Base-by-base conservation (phyloP, 306 rosid genomes). In the Vicia sativa region DNA sequence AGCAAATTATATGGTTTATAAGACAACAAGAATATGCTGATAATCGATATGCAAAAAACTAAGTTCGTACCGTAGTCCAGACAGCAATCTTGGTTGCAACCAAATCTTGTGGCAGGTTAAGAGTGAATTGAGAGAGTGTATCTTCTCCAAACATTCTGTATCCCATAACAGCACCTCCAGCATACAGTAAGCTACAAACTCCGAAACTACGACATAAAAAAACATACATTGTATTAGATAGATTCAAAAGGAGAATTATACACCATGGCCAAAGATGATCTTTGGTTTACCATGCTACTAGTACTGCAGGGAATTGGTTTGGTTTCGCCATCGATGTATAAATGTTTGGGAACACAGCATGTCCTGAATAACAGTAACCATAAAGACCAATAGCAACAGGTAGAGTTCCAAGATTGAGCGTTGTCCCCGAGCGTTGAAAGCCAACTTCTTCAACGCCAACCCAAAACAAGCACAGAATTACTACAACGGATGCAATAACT, bases 361-460 rank as follows among this genome's bases (percentile, higher is more conserved):
- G 98, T 54, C 98, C 98, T 9, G 98, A 92, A 83, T 89, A 92
- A 85, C 98, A 92, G 85, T 79, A 92, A 35, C 98, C 98, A 16
- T 92, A 92, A 43, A 92, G 98, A 75, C 98, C 98, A n/a, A 92
- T 44, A 46, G 96, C 92, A 58, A 92, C 98, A 41, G 98, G 98
- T 61, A 92, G 79, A 44, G 89, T 81, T 68, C 80, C 77, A 56
- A 92, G 84, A 74, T 89, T 92, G 68, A 92, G 79, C 35, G 88
- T 62, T n/a, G 96, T 82, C 68, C 90, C 96, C 58, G 80, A 76
- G 79, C 72, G 81, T 11, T 84, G 81, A 63, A 89, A 84, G 50
- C 91, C 95, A 23, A 92, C 95, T 0, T 84, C 82, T 28, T 87
- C 95, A 1, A 89, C 82, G 15, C 98, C 96, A 61, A 78, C 81